Base-by-base conservation (phyloP, 176 grass and related monocot genomes). In the Chloris gayana region DNA sequence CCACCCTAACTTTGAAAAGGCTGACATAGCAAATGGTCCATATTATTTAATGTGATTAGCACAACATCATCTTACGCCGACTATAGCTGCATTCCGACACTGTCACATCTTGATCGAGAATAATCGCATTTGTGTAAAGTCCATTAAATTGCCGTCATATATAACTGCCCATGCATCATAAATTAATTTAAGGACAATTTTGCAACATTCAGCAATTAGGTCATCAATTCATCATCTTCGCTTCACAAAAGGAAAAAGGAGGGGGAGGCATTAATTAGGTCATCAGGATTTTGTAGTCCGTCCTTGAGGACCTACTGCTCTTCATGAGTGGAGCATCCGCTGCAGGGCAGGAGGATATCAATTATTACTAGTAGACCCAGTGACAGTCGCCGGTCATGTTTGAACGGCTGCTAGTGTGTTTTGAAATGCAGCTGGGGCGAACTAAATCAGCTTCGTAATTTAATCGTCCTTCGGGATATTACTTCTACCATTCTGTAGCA, bases 241-340 rank as follows among this genome's bases (percentile, higher is more conserved):
- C 45, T 64, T 33, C 42, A 2, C 44, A 45, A 60, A 51, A 51
- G 17, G 15, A 19, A 51, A 51, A 51, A 51, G 1, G 14, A 47
- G 4, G 2, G 14, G 14, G 41, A 44, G 45, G 13, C 45, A 47
- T 47, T 42, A 42, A 47, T 47, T 47, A 47, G 45, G 45, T 47
- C 11, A 47, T 47, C 41, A 47, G 9, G 14, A 46, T 14, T 47
- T 47, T 47, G 45, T 15, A 47, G 45, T 47, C 39, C 25, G 57
- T 62, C 57, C 57, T 62, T 45, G 56, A 44, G 57, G 19, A 22
- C 50, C 50, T 22, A 64, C 15, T 22, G 46, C 15, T 37, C 58
- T 63, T 76, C 42, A 63, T 19, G 25, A 46, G 74, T 77, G 74
- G 58, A 62, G 35, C 44, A 14, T 77, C 38, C 44, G 58, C 4